Evolutionary conservation across 2,329 filamentous ascomycete species (phyloP), one percentile per base, ranked within the genome.

Genomic region (Pyrenophora tritici-repentis): DNA sequence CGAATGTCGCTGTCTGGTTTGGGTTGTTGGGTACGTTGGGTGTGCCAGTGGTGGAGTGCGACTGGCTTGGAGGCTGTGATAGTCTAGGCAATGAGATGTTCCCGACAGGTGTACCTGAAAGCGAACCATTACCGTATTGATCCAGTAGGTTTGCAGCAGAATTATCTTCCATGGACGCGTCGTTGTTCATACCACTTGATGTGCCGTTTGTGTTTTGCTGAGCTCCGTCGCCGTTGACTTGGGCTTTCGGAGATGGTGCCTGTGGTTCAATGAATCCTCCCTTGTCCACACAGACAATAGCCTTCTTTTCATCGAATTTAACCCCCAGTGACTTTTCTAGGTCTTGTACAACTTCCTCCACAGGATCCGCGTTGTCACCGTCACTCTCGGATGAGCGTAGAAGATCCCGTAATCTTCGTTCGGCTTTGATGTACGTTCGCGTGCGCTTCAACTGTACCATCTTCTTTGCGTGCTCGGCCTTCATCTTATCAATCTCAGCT

Each of bases 401-500:
- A 1, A 88, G 82, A 47, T 81, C 81, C 29, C 90, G 85, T 47
- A 97, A 78, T 52, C 89, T 85, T 62, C 87, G 83, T 73, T 97
- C 93, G 1, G 90, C 88, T 49, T 84, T 80, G 62, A 85, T 86
- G 42, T 96, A 79, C 0, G 86, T 74, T 6, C 88, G 87, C 46
- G 85, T 86, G 47, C 84, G 83, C 71, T 87, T 87, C 62, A 96
- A 83, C 58, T 86, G 87, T 18, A 86, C 84, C 76, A 97, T 83
- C 50, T 86, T 83, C 65, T 85, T 85, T 2, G 85, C 86, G 71
- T 99, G 93, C 22, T 88, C 84, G 29, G 83, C 83, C 73, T 91
- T 90, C 83, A 97, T 86, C 61, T 85, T 86, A 62, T 92, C 88
- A 47, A 97, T 91, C 65, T 97, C 92, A 1, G 84, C 84, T 54